Conservation (phyloP, 2,329 filamentous ascomycete genomes). For the Ascocoryne sarcoides region DNA sequence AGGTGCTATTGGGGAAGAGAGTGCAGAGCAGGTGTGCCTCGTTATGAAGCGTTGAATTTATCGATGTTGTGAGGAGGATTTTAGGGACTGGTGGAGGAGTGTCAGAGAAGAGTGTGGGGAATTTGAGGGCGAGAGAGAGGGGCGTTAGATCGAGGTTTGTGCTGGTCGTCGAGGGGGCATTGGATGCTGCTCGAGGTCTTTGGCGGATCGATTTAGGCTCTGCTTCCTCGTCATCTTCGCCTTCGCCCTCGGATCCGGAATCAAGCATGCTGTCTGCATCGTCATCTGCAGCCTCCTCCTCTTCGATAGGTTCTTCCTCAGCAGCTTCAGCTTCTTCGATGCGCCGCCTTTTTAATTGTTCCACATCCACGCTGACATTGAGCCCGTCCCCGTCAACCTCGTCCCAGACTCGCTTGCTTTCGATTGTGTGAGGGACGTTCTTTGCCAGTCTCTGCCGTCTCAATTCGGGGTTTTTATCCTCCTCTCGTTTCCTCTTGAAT, state of each 20-base stretch:
- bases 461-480: conserved; percentile 72
- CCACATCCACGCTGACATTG: conserved; percentile 45
- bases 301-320: conserved; percentile 34
- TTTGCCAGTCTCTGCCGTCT: conserved; percentile 63
- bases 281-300: conserved; percentile 37
- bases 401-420: conserved; percentile 87
- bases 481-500: conserved; percentile 72
- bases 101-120: conserved; percentile 53
- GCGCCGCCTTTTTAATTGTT: conserved; percentile 48
- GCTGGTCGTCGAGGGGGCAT: conserved; percentile 46
- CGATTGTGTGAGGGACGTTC: conserved; percentile 74
- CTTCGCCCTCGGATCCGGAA: conserved; percentile 40
- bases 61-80: conserved; percentile 81
- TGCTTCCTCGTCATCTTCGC: conserved; percentile 35
- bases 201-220: conserved; percentile 29
- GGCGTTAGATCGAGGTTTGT: conserved; percentile 58
- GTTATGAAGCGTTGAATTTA: conserved; percentile 81
- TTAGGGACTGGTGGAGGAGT: conserved; percentile 59
- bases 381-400: conserved; percentile 57
- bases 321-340: conserved; percentile 41
- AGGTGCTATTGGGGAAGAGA: conserved; percentile 72
- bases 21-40: conserved; percentile 70
- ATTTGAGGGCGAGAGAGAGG: conserved; percentile 49
- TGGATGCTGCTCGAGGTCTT: conserved; percentile 32
- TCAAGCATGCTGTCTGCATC: conserved; percentile 69